Percentiles rank a stretch among this genome's conserved stretches.
These are phyloP conservation scores for Thamnidium elegans DNA, from an alignment of 192 early-diverging fungal species.

Conservation along the genomic window DNA sequence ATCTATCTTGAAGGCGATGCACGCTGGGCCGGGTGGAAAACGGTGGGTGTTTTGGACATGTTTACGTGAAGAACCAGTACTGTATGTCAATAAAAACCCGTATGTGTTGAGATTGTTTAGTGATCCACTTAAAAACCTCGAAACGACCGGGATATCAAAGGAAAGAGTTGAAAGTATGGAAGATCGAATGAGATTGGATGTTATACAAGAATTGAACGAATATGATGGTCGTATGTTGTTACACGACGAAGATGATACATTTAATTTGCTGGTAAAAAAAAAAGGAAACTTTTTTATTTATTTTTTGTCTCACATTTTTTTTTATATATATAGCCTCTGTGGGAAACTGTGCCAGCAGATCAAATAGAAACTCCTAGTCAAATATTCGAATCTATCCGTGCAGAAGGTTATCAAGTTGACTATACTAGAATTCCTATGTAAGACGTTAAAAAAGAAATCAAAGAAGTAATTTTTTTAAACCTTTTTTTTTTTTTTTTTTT, in stretches of 20 bases:
- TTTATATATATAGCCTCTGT: constrained; percentile 27
- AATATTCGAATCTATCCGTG: constrained; percentile 51
- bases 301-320: constrained; percentile 1
- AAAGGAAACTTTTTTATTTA: neutral
- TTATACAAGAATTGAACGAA: constrained; percentile 44
- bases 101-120: constrained; percentile 56
- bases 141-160: constrained; percentile 57
- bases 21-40: constrained; percentile 45
- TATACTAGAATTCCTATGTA: constrained; percentile 61
- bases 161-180: constrained; percentile 67
- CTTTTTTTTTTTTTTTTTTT: neutral
- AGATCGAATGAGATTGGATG: constrained; percentile 52
- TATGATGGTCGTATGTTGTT: constrained; percentile 55
- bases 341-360: constrained; percentile 54
- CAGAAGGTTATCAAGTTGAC: constrained; percentile 53
- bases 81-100: constrained; percentile 57
- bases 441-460: neutral
- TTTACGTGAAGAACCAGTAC: constrained; percentile 60
- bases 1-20: constrained; percentile 40
- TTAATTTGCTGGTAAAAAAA: constrained; percentile 47
- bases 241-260: constrained; percentile 58
- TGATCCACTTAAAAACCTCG: constrained; percentile 59
- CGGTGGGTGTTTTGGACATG: constrained; percentile 56
- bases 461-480: neutral
- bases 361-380: constrained; percentile 58